phyloP scores from a whole-genome alignment of 2,329 filamentous ascomycete genomes.

The Trichoderma sp. region DNA sequence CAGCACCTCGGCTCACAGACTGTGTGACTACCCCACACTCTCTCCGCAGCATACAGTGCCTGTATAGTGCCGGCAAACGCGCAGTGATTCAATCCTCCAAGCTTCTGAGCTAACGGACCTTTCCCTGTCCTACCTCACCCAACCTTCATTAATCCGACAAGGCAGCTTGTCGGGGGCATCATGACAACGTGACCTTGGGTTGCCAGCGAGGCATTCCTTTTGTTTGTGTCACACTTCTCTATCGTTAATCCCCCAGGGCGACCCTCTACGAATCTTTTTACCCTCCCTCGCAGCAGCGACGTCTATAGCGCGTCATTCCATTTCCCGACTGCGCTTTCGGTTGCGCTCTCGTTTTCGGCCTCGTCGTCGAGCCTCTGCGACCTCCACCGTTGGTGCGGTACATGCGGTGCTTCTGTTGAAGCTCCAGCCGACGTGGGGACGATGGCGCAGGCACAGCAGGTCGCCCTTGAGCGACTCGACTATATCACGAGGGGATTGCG shows the following conservation, averaged over 20 bases:
- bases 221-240: conserved; percentile 8
- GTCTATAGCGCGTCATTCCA: conserved; percentile 19
- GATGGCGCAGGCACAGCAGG: conserved; percentile 52
- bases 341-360: conserved; percentile 3
- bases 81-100: conserved; percentile 19
- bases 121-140: conserved; percentile 24
- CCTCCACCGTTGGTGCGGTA: conserved; percentile 12
- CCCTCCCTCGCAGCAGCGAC: not conserved
- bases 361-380: conserved; percentile 9
- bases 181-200: conserved; percentile 27
- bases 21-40: not conserved
- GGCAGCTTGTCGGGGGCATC: conserved; percentile 24
- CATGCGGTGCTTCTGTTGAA: conserved; percentile 25
- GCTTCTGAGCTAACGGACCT: conserved; percentile 18
- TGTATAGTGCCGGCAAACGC: conserved; percentile 25
- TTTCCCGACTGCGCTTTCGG: not conserved
- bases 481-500: conserved; percentile 57
- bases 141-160: conserved; percentile 21
- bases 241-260: conserved; percentile 9
- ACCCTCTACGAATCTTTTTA: conserved; percentile 3
- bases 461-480: conserved; percentile 60
- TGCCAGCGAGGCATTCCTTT: conserved; percentile 27
- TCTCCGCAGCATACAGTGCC: not conserved
- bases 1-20: not conserved
- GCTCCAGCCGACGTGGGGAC: conserved; percentile 36